Evolutionary conservation across 2,329 filamentous ascomycete species (phyloP), one percentile per base, ranked within the genome.

Genomic region (Aspergillus alliaceus): DNA sequence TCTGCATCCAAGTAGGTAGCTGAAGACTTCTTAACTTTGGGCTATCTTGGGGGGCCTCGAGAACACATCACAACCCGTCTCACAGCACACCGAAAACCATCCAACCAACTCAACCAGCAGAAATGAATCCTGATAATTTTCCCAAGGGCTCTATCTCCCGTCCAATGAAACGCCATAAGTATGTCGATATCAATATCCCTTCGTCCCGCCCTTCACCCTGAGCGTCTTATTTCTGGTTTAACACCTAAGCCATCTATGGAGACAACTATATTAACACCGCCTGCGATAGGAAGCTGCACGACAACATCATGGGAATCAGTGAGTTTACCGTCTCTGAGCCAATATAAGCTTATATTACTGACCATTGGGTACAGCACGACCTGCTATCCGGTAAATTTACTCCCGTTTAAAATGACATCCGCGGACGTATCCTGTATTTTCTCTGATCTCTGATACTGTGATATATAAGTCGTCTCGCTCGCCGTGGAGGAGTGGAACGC

Each of bases 401-500:
- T 7, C 31, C 6, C 15, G 6, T 24, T 1, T 15, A 14, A 2
- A 9, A 27, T 4, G 24, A 44, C 6, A 14, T 29, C 6, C 8
- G 11, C 6, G 20, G 11, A 18, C 40, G 32, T 5, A 31, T 6
- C 27, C n/a, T 40, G 40, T 12, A 24, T 46, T 20, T 15, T 14
- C 6, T 24, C 51, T 34, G 20, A 46, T 31, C 6, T 20, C 27
- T 20, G 15, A 6, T 4, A 49, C 6, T 24, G 8, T 8, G 4
- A 20, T 15, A 42, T 2, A 18, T 15, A 29, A 72, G 73, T 40
- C 68, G 71, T 44, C 72, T 76, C 1, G 73, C 73, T 2, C 72
- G 74, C 1, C 69, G 73, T 4, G 74, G 70, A 0, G 74, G 74
- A 0, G 62, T 76, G 0, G 46, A 62, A 0, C 53, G 73, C 0